Evolutionary conservation across 1,139 yeast genomes (phyloP), one percentile per base, ranked within the genome.

Genomic region (Yamadazyma sp.): DNA sequence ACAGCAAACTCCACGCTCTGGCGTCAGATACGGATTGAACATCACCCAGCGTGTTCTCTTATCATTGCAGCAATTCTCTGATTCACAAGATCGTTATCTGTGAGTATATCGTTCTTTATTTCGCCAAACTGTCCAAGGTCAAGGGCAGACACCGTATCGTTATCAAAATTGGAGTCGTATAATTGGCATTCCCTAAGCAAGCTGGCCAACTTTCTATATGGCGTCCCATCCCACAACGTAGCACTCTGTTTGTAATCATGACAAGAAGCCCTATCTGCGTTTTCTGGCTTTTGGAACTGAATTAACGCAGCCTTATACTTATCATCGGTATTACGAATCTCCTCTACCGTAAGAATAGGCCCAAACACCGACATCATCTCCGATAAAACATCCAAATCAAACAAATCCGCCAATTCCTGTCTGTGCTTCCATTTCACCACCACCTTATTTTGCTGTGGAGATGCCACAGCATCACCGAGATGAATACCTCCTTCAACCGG

Each of bases 301-400:
- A 77, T 57, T 0, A 53, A 37, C 0, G 76, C 81, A 18, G 59
- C 54, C 35, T 62, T 67, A 46, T 76, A 76, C 11, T 58, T 57
- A 7, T 51, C 55, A 1, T 46, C 40, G 3, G 40, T 36, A 6
- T 46, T 41, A 1, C 42, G 41, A 6, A 46, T 29, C 8, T 59
- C 36, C 16, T 44, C 28, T 1, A 61, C 56, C 0, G 45, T 24
- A 6, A 37, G 42, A 1, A 75, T 52, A 0, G 59, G 49, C 0
- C 82, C 82, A 54, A 77, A 78, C 2, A 68, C 68, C 18, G 51
- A 47, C 80, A 78, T 73, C 17, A 77, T 57, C 35, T 62, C 58
- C 12, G 31, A 27, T 10, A 78, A 48, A 1, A 68, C 56, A 2
- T 61, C 66, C 3, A 48, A 50, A 21, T 59, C 61, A 24, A 76